Evolutionary conservation across 768 basidiomycete species (phyloP).

Genomic region (Tulasnella sp.): DNA sequence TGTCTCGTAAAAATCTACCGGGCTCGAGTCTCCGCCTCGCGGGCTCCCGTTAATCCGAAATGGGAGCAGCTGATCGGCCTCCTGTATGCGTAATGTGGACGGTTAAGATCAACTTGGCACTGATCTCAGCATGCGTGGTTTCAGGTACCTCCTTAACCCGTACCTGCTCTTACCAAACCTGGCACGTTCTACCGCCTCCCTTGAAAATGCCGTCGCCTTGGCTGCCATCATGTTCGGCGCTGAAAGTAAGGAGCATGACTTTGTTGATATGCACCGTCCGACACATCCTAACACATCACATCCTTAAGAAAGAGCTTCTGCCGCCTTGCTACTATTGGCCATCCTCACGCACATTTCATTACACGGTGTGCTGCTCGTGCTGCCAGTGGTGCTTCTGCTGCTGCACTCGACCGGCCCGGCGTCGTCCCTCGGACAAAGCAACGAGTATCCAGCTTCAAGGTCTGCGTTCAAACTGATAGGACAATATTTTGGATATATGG

Average conservation of each 20-base stretch:
- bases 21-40: conserved; percentile 34
- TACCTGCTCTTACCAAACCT: conserved; percentile 77
- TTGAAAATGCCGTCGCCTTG: conserved; percentile 73
- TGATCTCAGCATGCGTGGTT: neutral
- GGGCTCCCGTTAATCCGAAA: conserved; percentile 46
- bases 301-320: conserved; percentile 52
- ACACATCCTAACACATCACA: neutral
- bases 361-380: conserved; percentile 64
- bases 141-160: conserved; percentile 85
- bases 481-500: conserved; percentile 52
- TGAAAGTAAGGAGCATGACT: conserved; percentile 45
- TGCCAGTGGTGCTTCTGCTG: conserved; percentile 62
- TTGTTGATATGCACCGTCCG: neutral
- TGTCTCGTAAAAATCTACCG: conserved; percentile 66
- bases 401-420: conserved; percentile 47
- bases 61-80: conserved; percentile 62
- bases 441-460: neutral
- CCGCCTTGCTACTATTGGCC: conserved; percentile 62
- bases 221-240: conserved; percentile 65
- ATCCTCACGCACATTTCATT: conserved; percentile 66
- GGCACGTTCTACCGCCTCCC: conserved; percentile 73
- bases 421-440: conserved; percentile 37
- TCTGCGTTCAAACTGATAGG: neutral
- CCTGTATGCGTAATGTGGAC: conserved; percentile 46
- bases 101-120: neutral